Conservation (phyloP, 164 flowering plant species). For the Santalum album region DNA sequence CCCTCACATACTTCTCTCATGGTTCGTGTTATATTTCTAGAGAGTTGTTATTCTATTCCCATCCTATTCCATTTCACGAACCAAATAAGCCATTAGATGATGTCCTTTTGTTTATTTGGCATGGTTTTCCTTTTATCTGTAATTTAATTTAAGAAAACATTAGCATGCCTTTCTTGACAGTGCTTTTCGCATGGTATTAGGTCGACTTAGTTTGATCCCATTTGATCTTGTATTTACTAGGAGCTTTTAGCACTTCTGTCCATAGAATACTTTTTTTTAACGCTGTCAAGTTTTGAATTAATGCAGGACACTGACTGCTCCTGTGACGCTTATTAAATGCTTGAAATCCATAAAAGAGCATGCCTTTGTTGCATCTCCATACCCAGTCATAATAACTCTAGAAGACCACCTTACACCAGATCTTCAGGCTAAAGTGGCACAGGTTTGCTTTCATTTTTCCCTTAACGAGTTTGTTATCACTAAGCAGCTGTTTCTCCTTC, state of each 20-base stretch:
- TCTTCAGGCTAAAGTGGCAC: conserved; percentile 71
- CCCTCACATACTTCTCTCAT: too few relatives aligned
- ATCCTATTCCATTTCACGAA: too few relatives aligned
- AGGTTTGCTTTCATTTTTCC: conserved; percentile 27
- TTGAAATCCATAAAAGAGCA: conserved; percentile 60
- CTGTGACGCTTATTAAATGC: conserved; percentile 58
- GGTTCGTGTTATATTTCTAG: too few relatives aligned
- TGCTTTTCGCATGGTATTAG: too few relatives aligned
- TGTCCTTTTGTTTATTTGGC: background rate
- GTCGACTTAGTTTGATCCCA: too few relatives aligned
- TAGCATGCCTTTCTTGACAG: too few relatives aligned
- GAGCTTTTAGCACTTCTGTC: background rate
- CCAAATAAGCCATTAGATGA: too few relatives aligned
- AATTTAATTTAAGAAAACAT: too few relatives aligned
- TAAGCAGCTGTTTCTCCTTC: background rate
- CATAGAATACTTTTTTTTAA: background rate
- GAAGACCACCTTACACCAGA: conserved; percentile 72
- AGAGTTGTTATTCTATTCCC: too few relatives aligned
- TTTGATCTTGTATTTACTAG: too few relatives aligned
- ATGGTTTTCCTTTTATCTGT: too few relatives aligned
- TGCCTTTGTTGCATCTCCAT: conserved; percentile 51
- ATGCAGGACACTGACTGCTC: conserved; percentile 58
- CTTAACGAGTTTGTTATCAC: background rate
- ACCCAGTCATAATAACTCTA: conserved; percentile 60
- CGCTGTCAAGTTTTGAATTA: conserved; percentile 4